Base-by-base conservation (phyloP, 1,139 yeast species). In the Taphrina wiesneri region DNA sequence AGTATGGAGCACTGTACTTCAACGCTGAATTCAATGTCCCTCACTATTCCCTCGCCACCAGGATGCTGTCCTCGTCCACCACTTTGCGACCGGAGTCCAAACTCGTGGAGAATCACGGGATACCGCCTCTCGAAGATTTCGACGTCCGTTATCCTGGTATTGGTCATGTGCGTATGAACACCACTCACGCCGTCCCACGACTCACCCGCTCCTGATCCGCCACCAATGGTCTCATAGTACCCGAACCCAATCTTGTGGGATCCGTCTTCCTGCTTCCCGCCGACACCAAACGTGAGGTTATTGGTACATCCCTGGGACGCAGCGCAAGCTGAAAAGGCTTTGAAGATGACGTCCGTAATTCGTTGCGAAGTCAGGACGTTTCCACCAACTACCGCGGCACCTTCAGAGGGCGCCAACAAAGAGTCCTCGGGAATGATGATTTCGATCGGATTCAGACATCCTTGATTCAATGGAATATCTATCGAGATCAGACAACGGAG, bases 381-480 rank as follows among this genome's bases (percentile, higher is more conserved):
- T 6, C 96, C 96, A 32, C 96, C 96, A 9, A 88, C 95, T 2
- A 88, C 91, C 0, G 96, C 96, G 19, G 93, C 93, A 57, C 87
- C 90, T 47, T 80, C 81, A 1, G 86, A 81, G 1, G 96, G 96
- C 56, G 86, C 80, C 28, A 90, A 81, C 5, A 90, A 80, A 0
- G 90, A 83, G 0, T 88, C 88, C 61, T 83, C 83, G 45, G 96
- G 88, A 30, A 90, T 86, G 23, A 76, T 76, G 66, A 90, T 82
- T 4, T 83, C 77, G 62, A 89, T 83, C 0, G 96, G 96, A 65
- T 81, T 79, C 70, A 90, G 80, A 74, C 96, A 89, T 6, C 96
- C 96, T 73, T 89, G 91, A 73, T 90, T 90, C 73, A 90, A 79
- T 0, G 96, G 96, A 67, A 90, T 88, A 72, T 88, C 90, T 61